Conservation (phyloP, 139 green algal species). For the Chara braunii region DNA sequence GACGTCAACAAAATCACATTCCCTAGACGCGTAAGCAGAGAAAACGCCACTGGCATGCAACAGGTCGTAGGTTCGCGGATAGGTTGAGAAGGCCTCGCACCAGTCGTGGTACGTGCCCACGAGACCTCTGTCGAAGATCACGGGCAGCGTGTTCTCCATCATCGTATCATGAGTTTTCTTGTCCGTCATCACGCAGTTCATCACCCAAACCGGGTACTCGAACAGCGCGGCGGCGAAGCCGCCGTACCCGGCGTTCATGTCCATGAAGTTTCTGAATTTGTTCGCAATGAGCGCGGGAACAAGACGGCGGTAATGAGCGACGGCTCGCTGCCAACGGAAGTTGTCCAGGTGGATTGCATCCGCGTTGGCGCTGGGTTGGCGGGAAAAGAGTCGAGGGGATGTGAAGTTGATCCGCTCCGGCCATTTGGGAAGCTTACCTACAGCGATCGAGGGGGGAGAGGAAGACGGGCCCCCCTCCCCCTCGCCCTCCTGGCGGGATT, state of each 20-base stretch:
- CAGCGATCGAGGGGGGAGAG: too few relatives aligned
- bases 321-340: too few relatives aligned
- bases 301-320: too few relatives aligned
- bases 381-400: not conserved
- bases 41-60: conserved; percentile 4
- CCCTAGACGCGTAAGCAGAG: conserved; percentile 1
- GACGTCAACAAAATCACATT: conserved; percentile 9
- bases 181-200: not conserved
- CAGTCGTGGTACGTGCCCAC: conserved; percentile 23
- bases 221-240: conserved; percentile 11
- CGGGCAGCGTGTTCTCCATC: conserved; percentile 2
- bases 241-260: conserved; percentile 20
- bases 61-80: conserved; percentile 25
- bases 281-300: too few relatives aligned
- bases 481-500: too few relatives aligned
- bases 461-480: too few relatives aligned
- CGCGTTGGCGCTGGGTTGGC: too few relatives aligned
- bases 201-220: conserved; percentile 10
- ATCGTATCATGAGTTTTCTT: not conserved
- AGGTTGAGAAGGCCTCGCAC: conserved; percentile 27
- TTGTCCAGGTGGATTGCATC: too few relatives aligned
- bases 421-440: not conserved
- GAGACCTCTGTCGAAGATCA: conserved; percentile 19
- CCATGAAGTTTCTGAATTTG: conserved; percentile 13
- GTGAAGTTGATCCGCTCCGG: not conserved